A percentile compares a stretch with the other conserved stretches of the same genome.
Conservation (phyloP, 2,329 filamentous ascomycete species). For the Eurotiales sp. region DNA sequence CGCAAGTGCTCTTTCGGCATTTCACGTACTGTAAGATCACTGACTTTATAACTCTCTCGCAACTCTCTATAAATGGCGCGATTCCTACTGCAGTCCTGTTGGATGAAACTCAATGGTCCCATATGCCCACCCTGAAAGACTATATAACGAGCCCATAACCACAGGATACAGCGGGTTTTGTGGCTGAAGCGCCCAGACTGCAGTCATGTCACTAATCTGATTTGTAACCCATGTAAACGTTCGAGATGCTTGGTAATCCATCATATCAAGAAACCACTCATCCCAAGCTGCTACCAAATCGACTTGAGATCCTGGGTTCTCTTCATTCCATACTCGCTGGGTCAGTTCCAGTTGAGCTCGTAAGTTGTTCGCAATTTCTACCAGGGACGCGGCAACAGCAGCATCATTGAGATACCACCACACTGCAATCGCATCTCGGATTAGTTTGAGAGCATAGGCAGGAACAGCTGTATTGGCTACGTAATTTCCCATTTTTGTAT, state of each 20-base stretch:
- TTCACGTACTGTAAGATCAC: background rate
- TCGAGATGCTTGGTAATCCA: background rate
- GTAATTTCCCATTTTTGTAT: background rate
- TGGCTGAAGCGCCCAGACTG: background rate
- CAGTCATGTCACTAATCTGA: background rate
- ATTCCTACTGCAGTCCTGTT: background rate
- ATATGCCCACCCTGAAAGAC: background rate
- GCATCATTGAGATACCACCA: background rate
- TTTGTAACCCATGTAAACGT: background rate
- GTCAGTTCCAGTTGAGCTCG: background rate
- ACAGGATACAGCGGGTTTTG: background rate
- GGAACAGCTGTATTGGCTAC: background rate
- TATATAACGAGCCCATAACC: background rate
- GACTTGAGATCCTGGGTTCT: too few species aligned
- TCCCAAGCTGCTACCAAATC: background rate
- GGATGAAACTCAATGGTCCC: background rate
- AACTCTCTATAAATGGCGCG: background rate
- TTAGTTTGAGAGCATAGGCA: background rate
- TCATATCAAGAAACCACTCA: background rate
- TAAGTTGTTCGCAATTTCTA: background rate
- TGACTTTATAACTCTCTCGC: background rate
- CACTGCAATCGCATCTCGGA: background rate
- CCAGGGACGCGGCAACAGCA: background rate
- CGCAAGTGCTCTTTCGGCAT: background rate
- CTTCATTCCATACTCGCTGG: too few species aligned